Conservation (phyloP, 176 grass and related monocot genomes). For the Pontederia paniculata region DNA sequence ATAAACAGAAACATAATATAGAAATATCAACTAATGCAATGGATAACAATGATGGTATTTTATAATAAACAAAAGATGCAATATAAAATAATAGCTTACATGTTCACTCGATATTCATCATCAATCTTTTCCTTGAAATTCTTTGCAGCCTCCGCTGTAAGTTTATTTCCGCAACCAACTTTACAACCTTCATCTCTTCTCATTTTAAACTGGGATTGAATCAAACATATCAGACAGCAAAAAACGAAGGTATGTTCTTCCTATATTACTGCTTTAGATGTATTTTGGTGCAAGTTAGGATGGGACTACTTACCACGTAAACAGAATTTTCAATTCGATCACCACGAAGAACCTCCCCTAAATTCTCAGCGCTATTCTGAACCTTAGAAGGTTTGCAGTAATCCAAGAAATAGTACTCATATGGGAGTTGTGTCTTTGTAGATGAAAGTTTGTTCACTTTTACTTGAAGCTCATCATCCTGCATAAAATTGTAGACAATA, state of each 20-base stretch:
- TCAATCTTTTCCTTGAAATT: conserved; percentile 89
- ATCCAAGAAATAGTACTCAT: conserved; percentile 81
- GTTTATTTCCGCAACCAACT: conserved; percentile 38
- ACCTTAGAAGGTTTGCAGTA: conserved; percentile 61
- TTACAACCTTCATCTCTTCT: conserved; percentile 60
- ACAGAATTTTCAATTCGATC: conserved; percentile 81
- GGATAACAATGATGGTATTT: not conserved
- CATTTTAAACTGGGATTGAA: conserved; percentile 56
- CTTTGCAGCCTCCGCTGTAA: conserved; percentile 54
- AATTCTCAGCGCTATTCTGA: conserved; percentile 71
- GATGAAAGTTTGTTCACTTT: conserved; percentile 82
- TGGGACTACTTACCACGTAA: conserved; percentile 35
- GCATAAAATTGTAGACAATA: conserved; percentile 9
- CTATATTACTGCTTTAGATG: not conserved
- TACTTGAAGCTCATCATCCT: conserved; percentile 72
- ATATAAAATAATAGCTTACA: conserved; percentile 33
- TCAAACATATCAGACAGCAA: not conserved
- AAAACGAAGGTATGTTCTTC: not conserved
- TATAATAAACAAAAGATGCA: not conserved
- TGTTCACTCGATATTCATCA: conserved; percentile 77
- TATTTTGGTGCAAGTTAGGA: not conserved
- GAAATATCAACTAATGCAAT: not conserved
- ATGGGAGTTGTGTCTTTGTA: conserved; percentile 76
- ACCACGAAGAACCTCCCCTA: conserved; percentile 77
- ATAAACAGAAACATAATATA: not conserved